Percentiles rank a stretch among this genome's conserved stretches.
phyloP scores from a whole-genome alignment of 768 basidiomycete species.

The Kockovaella imperatae region DNA sequence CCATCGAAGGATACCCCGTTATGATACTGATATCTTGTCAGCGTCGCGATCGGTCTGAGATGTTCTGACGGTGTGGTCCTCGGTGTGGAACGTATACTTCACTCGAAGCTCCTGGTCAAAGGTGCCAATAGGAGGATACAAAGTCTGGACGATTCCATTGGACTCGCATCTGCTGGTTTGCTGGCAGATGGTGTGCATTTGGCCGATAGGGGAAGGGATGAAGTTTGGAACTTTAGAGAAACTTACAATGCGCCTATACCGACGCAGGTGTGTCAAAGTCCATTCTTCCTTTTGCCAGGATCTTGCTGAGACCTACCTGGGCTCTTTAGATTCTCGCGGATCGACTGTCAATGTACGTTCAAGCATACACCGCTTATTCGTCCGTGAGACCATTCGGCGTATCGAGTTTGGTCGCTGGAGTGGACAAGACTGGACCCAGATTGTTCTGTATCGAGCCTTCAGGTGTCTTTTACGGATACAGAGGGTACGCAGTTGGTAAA shows the following conservation, averaged over 20 bases:
- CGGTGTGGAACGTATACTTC: conserved; percentile 95
- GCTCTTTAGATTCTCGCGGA: conserved; percentile 56
- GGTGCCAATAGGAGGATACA: conserved; percentile 89
- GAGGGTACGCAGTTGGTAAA: conserved; percentile 94
- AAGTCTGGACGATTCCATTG: conserved; percentile 86
- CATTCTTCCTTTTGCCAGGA: not conserved
- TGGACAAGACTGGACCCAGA: conserved; percentile 78
- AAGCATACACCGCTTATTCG: conserved; percentile 94
- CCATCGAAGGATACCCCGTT: not conserved
- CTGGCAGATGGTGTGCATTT: conserved; percentile 88
- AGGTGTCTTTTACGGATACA: conserved; percentile 86
- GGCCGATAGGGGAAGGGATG: conserved; percentile 73
- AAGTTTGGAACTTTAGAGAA: conserved; percentile 66
- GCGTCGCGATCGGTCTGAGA: conserved; percentile 91
- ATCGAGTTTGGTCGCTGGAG: conserved; percentile 79
- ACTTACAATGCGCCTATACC: conserved; percentile 65
- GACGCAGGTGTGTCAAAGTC: conserved; percentile 57
- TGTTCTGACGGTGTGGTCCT: conserved; percentile 90
- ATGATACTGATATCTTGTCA: conserved; percentile 40
- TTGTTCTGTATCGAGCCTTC: conserved; percentile 91
- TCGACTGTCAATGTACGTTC: conserved; percentile 79
- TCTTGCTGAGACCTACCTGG: not conserved
- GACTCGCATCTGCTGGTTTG: conserved; percentile 85
- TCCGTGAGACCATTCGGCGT: conserved; percentile 96
- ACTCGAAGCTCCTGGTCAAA: conserved; percentile 90